These are phyloP conservation scores for Rosa chinensis DNA, from an alignment of 306 rosid genomes.

Conservation along the genomic window DNA sequence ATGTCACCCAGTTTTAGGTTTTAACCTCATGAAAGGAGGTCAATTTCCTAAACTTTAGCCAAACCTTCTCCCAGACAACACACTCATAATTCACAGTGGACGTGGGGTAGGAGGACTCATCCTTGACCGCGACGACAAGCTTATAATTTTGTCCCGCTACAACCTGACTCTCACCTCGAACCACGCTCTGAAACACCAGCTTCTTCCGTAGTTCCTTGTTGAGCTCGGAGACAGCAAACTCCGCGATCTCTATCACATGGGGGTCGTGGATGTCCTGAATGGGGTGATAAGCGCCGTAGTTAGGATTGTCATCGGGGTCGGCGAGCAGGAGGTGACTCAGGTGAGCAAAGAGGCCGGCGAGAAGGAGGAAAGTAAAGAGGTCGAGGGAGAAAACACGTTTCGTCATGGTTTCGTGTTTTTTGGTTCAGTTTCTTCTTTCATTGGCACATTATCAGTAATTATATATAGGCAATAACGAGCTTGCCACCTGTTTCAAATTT, in stretches of 20 bases:
- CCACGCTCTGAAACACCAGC: conserved; percentile 5
- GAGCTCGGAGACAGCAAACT: conserved; percentile 15
- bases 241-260: background rate
- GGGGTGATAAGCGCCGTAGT: background rate
- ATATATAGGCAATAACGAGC: background rate
- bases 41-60: background rate
- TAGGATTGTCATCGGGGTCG: background rate
- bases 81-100: background rate
- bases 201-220: conserved; percentile 2
- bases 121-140: conserved; percentile 5
- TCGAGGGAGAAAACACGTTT: background rate
- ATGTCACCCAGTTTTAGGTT: background rate
- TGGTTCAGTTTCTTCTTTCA: background rate
- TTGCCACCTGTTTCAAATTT: background rate
- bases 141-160: background rate
- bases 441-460: background rate
- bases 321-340: background rate
- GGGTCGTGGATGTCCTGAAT: background rate
- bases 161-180: conserved; percentile 1
- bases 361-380: background rate
- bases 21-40: background rate
- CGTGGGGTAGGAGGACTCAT: background rate
- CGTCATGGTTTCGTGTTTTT: background rate
- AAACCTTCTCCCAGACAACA: conserved; percentile 9
- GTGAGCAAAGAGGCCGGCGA: background rate